These are phyloP conservation scores for Cutaneotrichosporon sp. DNA, from an alignment of 1,284 basidiomycete genomes.

Conservation along the genomic window DNA sequence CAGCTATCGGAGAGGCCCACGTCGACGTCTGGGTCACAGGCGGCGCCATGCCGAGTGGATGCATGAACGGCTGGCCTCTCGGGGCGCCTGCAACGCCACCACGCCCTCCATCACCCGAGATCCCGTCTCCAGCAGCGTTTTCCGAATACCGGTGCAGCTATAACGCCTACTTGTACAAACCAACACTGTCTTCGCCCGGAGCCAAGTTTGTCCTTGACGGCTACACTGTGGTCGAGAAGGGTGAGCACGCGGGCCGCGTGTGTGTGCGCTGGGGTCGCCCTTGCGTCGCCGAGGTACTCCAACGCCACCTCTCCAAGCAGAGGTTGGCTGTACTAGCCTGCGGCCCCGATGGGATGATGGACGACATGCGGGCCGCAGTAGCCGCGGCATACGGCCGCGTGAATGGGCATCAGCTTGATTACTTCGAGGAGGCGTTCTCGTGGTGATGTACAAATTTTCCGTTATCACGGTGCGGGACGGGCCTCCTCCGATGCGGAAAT, in stretches of 20 bases:
- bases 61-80: neutral
- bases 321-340: slow-evolving; percentile 36
- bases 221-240: neutral
- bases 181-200: neutral
- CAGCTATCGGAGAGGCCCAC: slow-evolving; percentile 9
- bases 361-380: slow-evolving; percentile 33
- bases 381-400: slow-evolving; percentile 27
- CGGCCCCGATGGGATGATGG: slow-evolving; percentile 39
- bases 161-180: neutral
- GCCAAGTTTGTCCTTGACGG: neutral
- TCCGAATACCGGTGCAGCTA: neutral
- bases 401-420: slow-evolving; percentile 26
- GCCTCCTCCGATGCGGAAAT: neutral
- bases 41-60: neutral
- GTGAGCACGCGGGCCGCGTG: neutral
- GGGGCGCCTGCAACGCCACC: neutral
- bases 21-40: slow-evolving; percentile 22
- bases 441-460: slow-evolving; percentile 5
- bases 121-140: neutral
- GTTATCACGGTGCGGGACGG: neutral
- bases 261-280: slow-evolving; percentile 28
- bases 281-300: slow-evolving; percentile 24
- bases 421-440: slow-evolving; percentile 25
- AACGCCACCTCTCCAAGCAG: slow-evolving; percentile 15
- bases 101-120: neutral